Percentiles rank a stretch among this genome's conserved stretches.
phyloP scores from a whole-genome alignment of 345 rosid species.

The Lepidium sativum region DNA sequence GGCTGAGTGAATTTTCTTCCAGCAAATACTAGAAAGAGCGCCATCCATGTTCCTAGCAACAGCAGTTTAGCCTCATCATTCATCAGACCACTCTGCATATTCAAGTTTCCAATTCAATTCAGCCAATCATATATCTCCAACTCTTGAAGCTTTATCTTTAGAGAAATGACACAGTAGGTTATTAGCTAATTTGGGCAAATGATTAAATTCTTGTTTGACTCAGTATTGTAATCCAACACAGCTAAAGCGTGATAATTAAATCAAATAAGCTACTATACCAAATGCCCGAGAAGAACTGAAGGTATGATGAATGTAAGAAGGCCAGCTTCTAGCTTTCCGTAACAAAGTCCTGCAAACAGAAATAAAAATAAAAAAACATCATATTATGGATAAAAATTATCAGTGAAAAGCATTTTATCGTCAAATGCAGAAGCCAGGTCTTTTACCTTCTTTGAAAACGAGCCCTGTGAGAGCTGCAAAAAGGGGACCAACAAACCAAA shows the following conservation, averaged over 20 bases:
- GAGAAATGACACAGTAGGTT: background rate
- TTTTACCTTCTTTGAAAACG: constrained; percentile 86
- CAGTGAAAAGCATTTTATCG: background rate
- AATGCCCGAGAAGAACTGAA: constrained; percentile 71
- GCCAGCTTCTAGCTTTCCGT: constrained; percentile 94
- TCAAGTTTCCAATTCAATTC: background rate
- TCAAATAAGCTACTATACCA: constrained; percentile 42
- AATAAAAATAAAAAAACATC: constrained; percentile 10
- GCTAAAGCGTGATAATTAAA: background rate
- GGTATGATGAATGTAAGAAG: constrained; percentile 86
- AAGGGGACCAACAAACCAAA: too few species aligned
- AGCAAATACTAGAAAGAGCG: constrained; percentile 71
- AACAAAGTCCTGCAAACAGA: constrained; percentile 55
- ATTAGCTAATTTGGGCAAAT: background rate
- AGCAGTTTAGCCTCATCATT: constrained; percentile 57
- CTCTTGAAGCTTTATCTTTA: background rate
- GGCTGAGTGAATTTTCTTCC: constrained; percentile 94
- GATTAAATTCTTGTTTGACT: background rate
- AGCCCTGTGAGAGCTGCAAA: constrained; percentile 88
- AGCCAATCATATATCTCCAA: background rate
- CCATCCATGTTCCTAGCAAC: constrained; percentile 79
- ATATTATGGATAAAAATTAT: background rate
- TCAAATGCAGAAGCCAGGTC: background rate
- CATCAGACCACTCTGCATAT: constrained; percentile 68
- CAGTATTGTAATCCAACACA: background rate